Evolutionary conservation across 208 protist species (phyloP).

Genomic region (Novymonas esmeraldas): DNA sequence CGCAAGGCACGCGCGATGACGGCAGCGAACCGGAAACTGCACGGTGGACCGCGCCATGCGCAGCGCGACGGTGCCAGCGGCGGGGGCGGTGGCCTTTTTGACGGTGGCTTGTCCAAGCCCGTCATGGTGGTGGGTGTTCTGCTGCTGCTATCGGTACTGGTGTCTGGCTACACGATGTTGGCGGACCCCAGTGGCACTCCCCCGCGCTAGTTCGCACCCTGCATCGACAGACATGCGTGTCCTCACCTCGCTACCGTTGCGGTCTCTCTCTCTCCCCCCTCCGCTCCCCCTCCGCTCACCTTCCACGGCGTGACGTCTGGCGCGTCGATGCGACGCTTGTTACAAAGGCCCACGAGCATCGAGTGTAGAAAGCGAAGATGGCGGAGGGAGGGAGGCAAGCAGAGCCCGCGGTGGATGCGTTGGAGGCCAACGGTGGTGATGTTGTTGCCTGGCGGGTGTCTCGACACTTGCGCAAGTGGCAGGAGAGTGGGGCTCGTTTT

Average conservation of each 20-base stretch:
- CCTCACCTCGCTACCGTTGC: neutral
- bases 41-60: neutral
- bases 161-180: neutral
- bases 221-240: neutral
- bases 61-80: neutral
- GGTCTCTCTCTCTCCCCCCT: no score
- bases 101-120: constrained; percentile 16
- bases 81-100: neutral
- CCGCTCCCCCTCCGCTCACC: no score
- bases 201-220: neutral
- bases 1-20: constrained; percentile 41
- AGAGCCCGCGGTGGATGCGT: no score
- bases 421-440: no score
- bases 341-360: no score
- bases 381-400: no score
- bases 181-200: neutral
- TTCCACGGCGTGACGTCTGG: no score
- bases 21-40: constrained; percentile 20
- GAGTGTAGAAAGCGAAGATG: no score
- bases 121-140: constrained; percentile 26
- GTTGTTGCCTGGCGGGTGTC: no score
- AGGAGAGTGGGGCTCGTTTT: no score
- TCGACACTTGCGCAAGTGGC: no score
- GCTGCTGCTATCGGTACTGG: constrained; percentile 21
- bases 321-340: no score